Evolutionary conservation across 345 rosid species (phyloP).

Genomic region (Schrenkiella parvula): DNA sequence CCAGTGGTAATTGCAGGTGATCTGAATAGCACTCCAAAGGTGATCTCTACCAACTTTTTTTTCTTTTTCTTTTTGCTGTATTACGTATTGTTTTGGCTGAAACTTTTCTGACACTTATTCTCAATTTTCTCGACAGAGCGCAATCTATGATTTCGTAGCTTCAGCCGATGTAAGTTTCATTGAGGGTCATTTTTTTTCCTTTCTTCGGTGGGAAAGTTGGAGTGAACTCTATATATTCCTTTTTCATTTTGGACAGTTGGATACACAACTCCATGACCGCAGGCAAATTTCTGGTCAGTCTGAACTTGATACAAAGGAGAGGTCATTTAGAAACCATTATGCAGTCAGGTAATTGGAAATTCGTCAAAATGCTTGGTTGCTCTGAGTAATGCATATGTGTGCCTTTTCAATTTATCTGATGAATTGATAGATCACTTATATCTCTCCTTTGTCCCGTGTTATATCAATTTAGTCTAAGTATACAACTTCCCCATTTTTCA

Average conservation of each 20-base stretch:
- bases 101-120: conserved; percentile 20
- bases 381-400: background rate
- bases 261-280: conserved; percentile 56
- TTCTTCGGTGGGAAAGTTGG: background rate
- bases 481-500: conserved; percentile 12
- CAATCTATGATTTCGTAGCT: conserved; percentile 70
- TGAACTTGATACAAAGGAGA: conserved; percentile 29
- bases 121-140: conserved; percentile 58
- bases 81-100: background rate
- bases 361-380: background rate
- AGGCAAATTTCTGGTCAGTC: conserved; percentile 67
- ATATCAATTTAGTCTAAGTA: background rate
- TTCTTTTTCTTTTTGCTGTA: background rate
- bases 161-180: conserved; percentile 70
- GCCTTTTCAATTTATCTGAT: background rate
- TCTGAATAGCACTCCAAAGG: conserved; percentile 66
- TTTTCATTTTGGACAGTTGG: conserved; percentile 53
- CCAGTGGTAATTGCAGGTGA: conserved; percentile 44
- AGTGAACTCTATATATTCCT: conserved; percentile 2
- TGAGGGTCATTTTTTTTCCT: background rate
- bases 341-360: conserved; percentile 36
- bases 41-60: conserved; percentile 23
- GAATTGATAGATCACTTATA: background rate
- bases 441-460: background rate
- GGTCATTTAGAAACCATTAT: conserved; percentile 29